These are phyloP conservation scores for Senecio squalidus DNA, from an alignment of 140 eudicot species.

Conservation along the genomic window DNA sequence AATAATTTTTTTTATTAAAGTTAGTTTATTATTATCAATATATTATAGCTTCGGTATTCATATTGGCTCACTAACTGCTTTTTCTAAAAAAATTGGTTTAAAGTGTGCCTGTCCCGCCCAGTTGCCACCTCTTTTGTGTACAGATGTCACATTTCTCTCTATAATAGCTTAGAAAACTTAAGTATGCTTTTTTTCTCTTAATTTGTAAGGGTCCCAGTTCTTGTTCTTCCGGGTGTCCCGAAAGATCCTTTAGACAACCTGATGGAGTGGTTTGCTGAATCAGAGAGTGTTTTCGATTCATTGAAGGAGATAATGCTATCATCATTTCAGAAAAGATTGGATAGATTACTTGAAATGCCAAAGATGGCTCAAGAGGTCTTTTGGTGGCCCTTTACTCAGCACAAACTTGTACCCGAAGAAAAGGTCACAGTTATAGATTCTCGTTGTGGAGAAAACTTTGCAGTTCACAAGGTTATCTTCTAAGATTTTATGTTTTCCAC, in stretches of 20 bases:
- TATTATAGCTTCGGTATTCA: too few relatives aligned
- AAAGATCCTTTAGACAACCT: slow-evolving; percentile 68
- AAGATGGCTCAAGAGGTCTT: slow-evolving; percentile 67
- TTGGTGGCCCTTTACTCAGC: slow-evolving; percentile 99
- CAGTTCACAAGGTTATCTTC: slow-evolving; percentile 79
- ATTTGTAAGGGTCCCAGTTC: slow-evolving; percentile 77
- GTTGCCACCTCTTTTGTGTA: neutral
- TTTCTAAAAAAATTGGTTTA: neutral
- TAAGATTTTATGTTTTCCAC: neutral
- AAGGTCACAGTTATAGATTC: slow-evolving; percentile 92
- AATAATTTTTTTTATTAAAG: neutral
- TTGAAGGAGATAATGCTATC: slow-evolving; percentile 59
- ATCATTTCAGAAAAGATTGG: slow-evolving; percentile 41
- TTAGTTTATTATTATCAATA: too few relatives aligned
- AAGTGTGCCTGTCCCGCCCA: neutral
- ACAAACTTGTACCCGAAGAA: slow-evolving; percentile 78
- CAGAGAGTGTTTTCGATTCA: slow-evolving; percentile 55
- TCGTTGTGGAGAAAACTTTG: slow-evolving; percentile 88
- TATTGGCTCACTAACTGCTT: neutral
- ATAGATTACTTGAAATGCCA: slow-evolving; percentile 72
- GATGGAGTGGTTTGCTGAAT: slow-evolving; percentile 72
- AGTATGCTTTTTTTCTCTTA: slow-evolving; percentile 9
- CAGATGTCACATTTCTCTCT: neutral
- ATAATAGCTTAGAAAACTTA: slow-evolving; percentile 10
- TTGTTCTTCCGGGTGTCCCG: slow-evolving; percentile 85